Base-by-base conservation (phyloP, 148 eudicot species). In the Spergularia marina region DNA sequence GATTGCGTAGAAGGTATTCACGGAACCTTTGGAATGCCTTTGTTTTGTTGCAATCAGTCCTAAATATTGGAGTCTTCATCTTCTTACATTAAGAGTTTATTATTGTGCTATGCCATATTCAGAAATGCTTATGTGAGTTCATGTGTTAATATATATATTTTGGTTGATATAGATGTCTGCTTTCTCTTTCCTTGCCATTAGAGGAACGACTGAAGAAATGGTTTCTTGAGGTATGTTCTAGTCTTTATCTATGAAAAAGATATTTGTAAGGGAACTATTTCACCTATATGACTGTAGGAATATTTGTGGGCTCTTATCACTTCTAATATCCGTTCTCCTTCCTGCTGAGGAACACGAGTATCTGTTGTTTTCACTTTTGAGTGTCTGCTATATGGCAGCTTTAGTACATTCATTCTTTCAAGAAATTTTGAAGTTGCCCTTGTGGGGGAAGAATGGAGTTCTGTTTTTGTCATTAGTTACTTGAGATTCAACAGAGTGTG, bases 211-310 rank as follows among this genome's bases (percentile, higher is more conserved):
- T 81, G 16, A 90, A 79, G 85, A 83, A 30, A 53, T 86, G 73
- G 88, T 78, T 95, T 74, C 74, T 75, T 72, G 87, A 95, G 98
- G 97, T 95, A 73, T 77, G 94, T 81, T 73, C 36, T 61, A 14
- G 14, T 57, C 53, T 56, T 55, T 47, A 2, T 60, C 51, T 59
- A 16, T 15, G 47, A 54, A 71, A 40, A 21, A 25, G 5, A 34
- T 25, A 20, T 52, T 58, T 80, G 20, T 54, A 0, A 8, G 51
- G 49, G 53, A 72, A 17, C 25, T 71, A 4, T 21, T 21, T 56
- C 15, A 17, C 41, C 40, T 39, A 69, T n/a, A 76, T 49, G 44
- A 20, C 36, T 41, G 15, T 30, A 30, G 36, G 36, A 30, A 30
- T 30, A 30, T 30, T 30, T 30, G 36, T 30, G 36, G 36, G 36